Conservation (phyloP, 345 rosid genomes). For the Lumnitzera racemosa region DNA sequence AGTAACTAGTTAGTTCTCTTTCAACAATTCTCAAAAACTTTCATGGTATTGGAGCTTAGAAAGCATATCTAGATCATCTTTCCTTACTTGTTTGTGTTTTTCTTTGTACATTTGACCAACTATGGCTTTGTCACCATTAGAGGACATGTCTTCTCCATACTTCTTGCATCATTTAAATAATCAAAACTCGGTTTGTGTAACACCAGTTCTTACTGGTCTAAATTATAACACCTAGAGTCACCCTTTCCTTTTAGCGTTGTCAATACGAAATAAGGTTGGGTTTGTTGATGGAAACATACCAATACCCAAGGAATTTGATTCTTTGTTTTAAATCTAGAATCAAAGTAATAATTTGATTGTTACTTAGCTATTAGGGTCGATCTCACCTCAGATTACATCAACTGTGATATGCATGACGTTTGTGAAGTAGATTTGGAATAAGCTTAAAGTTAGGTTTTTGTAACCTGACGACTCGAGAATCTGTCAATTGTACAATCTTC, state of each 20-base stretch:
- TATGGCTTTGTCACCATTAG: background rate
- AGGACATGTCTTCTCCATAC: no score
- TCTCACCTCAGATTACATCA: background rate
- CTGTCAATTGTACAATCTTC: background rate
- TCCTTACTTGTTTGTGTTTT: no score
- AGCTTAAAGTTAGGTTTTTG: background rate
- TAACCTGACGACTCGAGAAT: background rate
- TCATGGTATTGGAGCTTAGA: no score
- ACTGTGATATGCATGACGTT: background rate
- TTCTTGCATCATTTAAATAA: background rate
- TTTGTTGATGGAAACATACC: background rate
- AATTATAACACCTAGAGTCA: background rate
- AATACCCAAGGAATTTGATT: background rate
- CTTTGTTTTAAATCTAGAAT: background rate
- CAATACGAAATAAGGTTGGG: background rate
- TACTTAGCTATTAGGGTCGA: background rate
- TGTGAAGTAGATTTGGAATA: background rate
- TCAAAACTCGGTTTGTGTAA: background rate
- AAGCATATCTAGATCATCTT: no score
- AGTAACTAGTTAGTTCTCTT: no score
- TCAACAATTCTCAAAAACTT: no score
- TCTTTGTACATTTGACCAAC: no score
- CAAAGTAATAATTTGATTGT: background rate
- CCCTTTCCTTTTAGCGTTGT: background rate
- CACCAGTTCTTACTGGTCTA: background rate